Base-by-base conservation (phyloP, 192 early-diverging fungal genomes). In the Umbelopsis ramanniana region DNA sequence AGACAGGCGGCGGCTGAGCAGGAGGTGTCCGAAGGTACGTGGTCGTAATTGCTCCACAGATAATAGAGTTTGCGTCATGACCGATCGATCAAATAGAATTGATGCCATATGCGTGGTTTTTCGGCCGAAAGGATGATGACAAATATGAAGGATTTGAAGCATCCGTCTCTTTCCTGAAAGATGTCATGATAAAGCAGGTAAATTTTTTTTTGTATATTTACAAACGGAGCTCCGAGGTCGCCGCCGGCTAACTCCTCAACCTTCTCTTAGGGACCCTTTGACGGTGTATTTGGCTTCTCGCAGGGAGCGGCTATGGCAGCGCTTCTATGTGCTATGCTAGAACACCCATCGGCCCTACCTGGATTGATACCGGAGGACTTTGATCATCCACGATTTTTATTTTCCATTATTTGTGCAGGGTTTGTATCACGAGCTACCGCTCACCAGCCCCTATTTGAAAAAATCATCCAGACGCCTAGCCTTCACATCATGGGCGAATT, bases 251-350 rank as follows among this genome's bases (percentile, higher is more conserved):
- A 29, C 29, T 29, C 29, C 29, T n/a, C n/a, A n/a, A n/a, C n/a
- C n/a, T 29, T 29, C 29, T n/a, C 29, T 29, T 46, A 84, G 83
- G 86, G 86, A 33, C 86, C 86, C 15, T 87, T 87, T 66, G 86
- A 87, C 55, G 86, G 82, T 14, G 72, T 87, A 1, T 79, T 87
- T 76, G 86, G 86, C 22, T 87, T 87, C 71, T 85, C 83, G n/a
- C 86, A 87, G 29, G 79, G 85, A 9, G 86, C 86, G 4, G 74
- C 80, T 8, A 79, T 87, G 76, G 83, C 86, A 2, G 75, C 84
- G 15, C 33, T 87, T 26, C 26, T 87, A 43, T 75, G 76, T 26
- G 69, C 74, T 2, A 33, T 82, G n/a, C n/a, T 87, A 40, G 82
- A 87, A 53, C 57, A 80, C 6, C 60, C 57, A 24, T 50, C 21